A percentile compares a stretch with the other conserved stretches of the same genome.
phyloP scores from a whole-genome alignment of 2,329 filamentous ascomycete genomes.

The Penicillium griseofulvum region DNA sequence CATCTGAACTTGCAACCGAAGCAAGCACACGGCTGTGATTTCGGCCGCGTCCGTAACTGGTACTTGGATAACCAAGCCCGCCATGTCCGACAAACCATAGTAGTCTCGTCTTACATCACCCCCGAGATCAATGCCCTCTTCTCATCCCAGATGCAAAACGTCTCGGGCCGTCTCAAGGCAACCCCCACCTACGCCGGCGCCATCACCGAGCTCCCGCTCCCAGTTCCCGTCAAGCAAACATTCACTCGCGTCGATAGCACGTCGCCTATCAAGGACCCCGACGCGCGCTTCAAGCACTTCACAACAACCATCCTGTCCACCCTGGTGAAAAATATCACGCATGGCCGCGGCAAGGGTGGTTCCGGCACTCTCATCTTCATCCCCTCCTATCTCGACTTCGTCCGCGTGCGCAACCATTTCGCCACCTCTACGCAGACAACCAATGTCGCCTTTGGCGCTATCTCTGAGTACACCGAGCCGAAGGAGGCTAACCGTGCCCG shows the following conservation, averaged over 20 bases:
- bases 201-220: conserved; percentile 66
- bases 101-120: conserved; percentile 78
- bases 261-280: conserved; percentile 72
- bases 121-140: conserved; percentile 83
- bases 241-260: conserved; percentile 80
- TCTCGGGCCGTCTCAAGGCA: conserved; percentile 73
- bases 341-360: conserved; percentile 46
- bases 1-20: conserved; percentile 89
- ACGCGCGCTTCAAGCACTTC: conserved; percentile 89
- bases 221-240: conserved; percentile 73
- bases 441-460: conserved; percentile 70
- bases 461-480: conserved; percentile 82
- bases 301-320: conserved; percentile 74
- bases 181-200: conserved; percentile 67
- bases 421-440: conserved; percentile 62
- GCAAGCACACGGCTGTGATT: conserved; percentile 88
- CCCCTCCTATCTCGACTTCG: conserved; percentile 91
- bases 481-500: conserved; percentile 78
- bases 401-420: conserved; percentile 89
- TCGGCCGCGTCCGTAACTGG: conserved; percentile 84
- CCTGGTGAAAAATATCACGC: conserved; percentile 60
- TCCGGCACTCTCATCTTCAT: conserved; percentile 82
- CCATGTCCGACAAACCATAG: conserved; percentile 78
- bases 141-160: conserved; percentile 73
- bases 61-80: conserved; percentile 86